Conservation (phyloP, 139 green algal genomes). For the Protoeuglena noctilucae region DNA sequence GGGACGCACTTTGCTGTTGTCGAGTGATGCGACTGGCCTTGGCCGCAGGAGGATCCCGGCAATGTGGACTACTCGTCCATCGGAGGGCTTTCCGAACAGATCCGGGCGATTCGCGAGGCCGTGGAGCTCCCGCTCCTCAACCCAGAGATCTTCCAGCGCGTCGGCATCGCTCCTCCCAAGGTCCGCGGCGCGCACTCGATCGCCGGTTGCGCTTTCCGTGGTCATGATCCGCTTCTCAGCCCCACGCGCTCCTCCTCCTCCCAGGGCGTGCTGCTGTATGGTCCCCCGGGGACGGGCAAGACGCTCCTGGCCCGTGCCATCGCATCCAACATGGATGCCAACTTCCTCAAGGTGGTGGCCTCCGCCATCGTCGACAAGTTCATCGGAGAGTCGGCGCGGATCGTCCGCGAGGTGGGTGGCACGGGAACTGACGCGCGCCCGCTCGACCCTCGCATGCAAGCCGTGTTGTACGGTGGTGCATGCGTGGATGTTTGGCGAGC, state of each 20-base stretch:
- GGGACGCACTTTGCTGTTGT: no score
- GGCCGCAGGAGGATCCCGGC: conserved; percentile 85
- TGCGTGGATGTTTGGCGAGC: no score
- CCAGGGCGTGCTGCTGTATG: conserved; percentile 34
- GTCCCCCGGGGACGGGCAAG: conserved; percentile 59
- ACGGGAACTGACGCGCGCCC: no score
- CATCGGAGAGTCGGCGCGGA: conserved; percentile 89
- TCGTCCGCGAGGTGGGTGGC: conserved; percentile 97
- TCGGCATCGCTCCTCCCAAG: conserved; percentile 98
- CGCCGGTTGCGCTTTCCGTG: no score
- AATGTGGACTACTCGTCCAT: conserved; percentile 94
- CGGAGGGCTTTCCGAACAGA: conserved; percentile 88
- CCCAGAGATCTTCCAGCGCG: conserved; percentile 92
- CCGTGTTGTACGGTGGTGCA: no score
- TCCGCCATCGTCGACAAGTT: conserved; percentile 98
- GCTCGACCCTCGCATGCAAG: no score
- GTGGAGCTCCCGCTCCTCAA: conserved; percentile 99
- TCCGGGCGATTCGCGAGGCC: conserved; percentile 80
- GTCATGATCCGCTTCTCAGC: no score
- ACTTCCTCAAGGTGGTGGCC: conserved; percentile 92
- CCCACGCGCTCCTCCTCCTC: no score
- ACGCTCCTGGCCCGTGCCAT: conserved; percentile 72
- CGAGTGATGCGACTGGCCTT: no score
- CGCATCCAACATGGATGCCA: conserved; percentile 84
- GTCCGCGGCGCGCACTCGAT: no score